phyloP scores from a whole-genome alignment of 2,329 filamentous ascomycete species.

The Apiospora marii region DNA sequence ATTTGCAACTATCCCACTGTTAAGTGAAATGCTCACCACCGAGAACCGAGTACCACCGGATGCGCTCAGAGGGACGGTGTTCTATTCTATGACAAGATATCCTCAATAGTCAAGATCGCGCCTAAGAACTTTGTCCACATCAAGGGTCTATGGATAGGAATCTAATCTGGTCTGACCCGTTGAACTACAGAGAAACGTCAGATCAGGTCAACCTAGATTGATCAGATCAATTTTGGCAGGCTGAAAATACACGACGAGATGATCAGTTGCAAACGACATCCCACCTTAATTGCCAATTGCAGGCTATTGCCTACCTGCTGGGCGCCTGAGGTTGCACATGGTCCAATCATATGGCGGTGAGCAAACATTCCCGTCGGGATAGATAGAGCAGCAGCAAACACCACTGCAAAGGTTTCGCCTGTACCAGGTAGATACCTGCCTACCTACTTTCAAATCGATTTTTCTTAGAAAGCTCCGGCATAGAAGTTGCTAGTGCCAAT shows the following conservation, averaged over 20 bases:
- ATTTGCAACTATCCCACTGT: too few relatives aligned
- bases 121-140: background rate
- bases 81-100: too few relatives aligned
- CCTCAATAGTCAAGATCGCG: background rate
- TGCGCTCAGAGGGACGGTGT: too few relatives aligned
- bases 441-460: background rate
- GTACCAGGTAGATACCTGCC: background rate
- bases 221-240: background rate
- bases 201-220: background rate
- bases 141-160: background rate
- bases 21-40: too few relatives aligned
- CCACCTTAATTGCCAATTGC: too few relatives aligned
- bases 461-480: background rate
- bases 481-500: background rate
- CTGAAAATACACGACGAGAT: background rate
- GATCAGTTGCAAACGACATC: too few relatives aligned
- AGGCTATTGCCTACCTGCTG: too few relatives aligned
- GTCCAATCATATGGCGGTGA: constrained; percentile 3
- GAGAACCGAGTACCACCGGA: too few relatives aligned
- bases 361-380: background rate
- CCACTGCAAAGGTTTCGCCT: background rate
- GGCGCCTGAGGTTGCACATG: background rate
- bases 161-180: too few relatives aligned
- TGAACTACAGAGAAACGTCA: background rate
- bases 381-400: background rate